phyloP scores from a whole-genome alignment of 2,329 filamentous ascomycete species.

The Dactylella cylindrospora region DNA sequence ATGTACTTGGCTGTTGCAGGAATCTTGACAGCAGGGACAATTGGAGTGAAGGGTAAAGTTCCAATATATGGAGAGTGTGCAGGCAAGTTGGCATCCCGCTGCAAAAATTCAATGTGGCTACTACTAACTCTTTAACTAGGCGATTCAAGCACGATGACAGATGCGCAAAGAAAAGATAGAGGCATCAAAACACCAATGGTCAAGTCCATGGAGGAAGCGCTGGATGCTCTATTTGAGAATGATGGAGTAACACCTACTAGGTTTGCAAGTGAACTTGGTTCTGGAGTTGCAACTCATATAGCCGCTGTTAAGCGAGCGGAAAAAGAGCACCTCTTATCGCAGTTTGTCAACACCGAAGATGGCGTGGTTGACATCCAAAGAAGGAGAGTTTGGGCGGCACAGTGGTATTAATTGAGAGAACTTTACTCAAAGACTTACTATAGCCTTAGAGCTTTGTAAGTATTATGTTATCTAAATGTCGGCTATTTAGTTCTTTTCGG shows the following conservation, averaged over 20 bases:
- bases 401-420: conserved; percentile 65
- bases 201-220: conserved; percentile 58
- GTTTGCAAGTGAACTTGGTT: conserved; percentile 56
- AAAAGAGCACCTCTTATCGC: conserved; percentile 56
- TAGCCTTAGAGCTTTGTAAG: too few relatives aligned
- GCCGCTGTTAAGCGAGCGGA: conserved; percentile 12
- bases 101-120: neutral
- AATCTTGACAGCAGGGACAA: conserved; percentile 62
- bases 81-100: conserved; percentile 24
- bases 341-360: conserved; percentile 63
- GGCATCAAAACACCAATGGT: conserved; percentile 62
- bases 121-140: conserved; percentile 44
- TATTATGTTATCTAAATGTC: too few relatives aligned
- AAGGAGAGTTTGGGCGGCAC: conserved; percentile 62
- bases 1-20: conserved; percentile 69
- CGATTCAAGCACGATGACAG: conserved; percentile 59
- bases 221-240: conserved; percentile 56
- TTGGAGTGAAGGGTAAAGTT: conserved; percentile 58
- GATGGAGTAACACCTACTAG: conserved; percentile 52
- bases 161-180: conserved; percentile 56
- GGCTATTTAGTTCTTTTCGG: too few relatives aligned
- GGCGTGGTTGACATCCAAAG: conserved; percentile 58
- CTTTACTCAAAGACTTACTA: too few relatives aligned
- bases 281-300: conserved; percentile 15
- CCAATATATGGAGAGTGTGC: conserved; percentile 60